Evolutionary conservation across 176 grass and related monocot species (phyloP), one percentile per base, ranked within the genome.

Genomic region (Carex kokanica): DNA sequence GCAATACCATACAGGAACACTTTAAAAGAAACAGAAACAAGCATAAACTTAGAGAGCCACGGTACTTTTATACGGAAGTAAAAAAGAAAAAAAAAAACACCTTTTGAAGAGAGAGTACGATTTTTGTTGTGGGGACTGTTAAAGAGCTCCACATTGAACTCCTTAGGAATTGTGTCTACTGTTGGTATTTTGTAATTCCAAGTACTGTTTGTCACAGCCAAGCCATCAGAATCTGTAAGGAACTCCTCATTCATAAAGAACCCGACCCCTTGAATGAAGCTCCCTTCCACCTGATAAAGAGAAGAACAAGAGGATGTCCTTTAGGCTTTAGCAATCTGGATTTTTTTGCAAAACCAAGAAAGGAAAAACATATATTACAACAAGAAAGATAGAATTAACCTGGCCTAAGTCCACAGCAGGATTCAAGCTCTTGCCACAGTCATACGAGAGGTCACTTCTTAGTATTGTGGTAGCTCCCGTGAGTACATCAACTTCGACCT

Each of bases 121-220:
- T 90, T 93, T 25, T 79, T 41, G 41, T 93, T 88, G 12, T 81
- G 85, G 20, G 86, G 91, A 20, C 85, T 97, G 32, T 87, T 93
- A 51, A 93, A 64, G 2, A 97, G 84, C 65, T 97, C 89, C 8
- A 97, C 89, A 65, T 97, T 93, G 43, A 97, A 83, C 57, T 97
- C 77, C 86, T 91, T 97, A 0, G 94, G 91, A 40, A 97, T 93
- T 51, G 89, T 97, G 55, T 97, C 94, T 16, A 97, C 81, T 0
- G 91, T 93, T 1, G 94, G 94, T 68, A 93, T 85, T 84, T 97
- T 97, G 83, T 97, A 97, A 18, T 89, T 97, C 94, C 94, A 93
- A 13, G 94, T 97, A 20, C 91, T 90, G 20, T 97, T 91, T 8
- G 85, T 79, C 49, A 93, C 71, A 36, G 88, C 85, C 84, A 97